phyloP scores from a whole-genome alignment of 371 early-diverging fungal genomes.

The Funneliformis caledonium region DNA sequence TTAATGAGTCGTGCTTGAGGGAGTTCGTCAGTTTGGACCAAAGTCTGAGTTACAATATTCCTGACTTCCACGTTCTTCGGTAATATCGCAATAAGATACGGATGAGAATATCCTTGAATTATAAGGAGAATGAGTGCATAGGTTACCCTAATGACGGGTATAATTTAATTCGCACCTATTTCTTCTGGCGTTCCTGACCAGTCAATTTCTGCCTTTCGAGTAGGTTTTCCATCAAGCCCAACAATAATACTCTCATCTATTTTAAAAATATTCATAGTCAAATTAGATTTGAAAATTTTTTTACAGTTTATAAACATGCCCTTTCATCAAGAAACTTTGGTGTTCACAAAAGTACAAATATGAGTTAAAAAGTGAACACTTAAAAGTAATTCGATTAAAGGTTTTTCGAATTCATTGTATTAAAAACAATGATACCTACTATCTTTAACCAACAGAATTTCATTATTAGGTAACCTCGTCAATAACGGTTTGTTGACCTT shows the following conservation, averaged over 20 bases:
- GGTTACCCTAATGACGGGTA: neutral
- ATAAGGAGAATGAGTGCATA: neutral
- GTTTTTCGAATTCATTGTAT: neutral
- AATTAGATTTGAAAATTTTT: neutral
- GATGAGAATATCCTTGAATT: conserved; percentile 64
- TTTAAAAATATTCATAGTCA: neutral
- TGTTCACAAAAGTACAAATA: neutral
- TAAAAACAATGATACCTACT: conserved; percentile 50
- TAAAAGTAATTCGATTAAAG: no score
- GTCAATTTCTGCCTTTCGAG: conserved; percentile 71
- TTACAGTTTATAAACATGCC: neutral
- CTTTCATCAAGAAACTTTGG: neutral
- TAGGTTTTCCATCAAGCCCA: conserved; percentile 68
- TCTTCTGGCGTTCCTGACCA: conserved; percentile 78
- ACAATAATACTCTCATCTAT: conserved; percentile 74
- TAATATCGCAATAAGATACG: conserved; percentile 76
- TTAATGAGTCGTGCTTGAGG: conserved; percentile 64
- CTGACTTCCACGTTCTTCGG: conserved; percentile 81
- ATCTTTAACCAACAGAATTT: conserved; percentile 76
- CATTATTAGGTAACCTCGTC: conserved; percentile 70
- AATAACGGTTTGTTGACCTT: conserved; percentile 71
- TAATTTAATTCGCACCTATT: conserved; percentile 55
- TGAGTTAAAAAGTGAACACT: no score
- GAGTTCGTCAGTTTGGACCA: conserved; percentile 80
- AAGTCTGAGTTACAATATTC: conserved; percentile 78